Conservation (phyloP, 306 rosid species). For the Adenanthera pavonina region DNA sequence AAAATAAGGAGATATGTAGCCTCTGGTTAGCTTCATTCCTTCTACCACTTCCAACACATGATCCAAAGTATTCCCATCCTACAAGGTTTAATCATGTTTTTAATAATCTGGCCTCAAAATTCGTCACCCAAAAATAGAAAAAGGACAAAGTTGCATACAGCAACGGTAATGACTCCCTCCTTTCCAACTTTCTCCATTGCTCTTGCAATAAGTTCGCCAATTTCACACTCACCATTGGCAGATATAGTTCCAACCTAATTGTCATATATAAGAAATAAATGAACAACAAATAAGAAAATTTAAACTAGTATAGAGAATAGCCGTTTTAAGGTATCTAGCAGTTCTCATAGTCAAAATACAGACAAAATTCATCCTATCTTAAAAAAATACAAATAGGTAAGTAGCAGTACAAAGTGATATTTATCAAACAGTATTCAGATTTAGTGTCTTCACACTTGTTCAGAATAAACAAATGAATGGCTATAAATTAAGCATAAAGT, state of each 20-base stretch:
- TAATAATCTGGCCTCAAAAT: conserved; percentile 32
- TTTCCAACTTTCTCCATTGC: conserved; percentile 99
- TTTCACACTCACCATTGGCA: conserved; percentile 90
- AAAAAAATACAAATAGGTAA: background rate
- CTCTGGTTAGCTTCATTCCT: conserved; percentile 93
- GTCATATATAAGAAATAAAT: conserved; percentile 29
- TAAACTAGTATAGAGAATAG: background rate
- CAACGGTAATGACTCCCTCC: conserved; percentile 93
- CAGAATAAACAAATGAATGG: background rate
- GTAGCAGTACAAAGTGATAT: background rate
- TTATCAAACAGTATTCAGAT: conserved; percentile 1
- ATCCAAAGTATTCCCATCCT: conserved; percentile 97
- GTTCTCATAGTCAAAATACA: background rate
- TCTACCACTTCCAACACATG: conserved; percentile 96
- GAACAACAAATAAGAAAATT: background rate
- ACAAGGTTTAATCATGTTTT: conserved; percentile 33
- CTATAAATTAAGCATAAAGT: background rate
- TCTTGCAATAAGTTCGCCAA: conserved; percentile 89
- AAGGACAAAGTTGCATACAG: conserved; percentile 56
- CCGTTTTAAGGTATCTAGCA: background rate
- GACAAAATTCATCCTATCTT: background rate
- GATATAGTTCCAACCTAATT: conserved; percentile 92
- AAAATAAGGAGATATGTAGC: conserved; percentile 93
- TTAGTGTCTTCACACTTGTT: background rate
- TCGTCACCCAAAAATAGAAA: conserved; percentile 23